Evolutionary conservation across 208 protist genomes (phyloP).

Genomic region (Strigomonas culicis): DNA sequence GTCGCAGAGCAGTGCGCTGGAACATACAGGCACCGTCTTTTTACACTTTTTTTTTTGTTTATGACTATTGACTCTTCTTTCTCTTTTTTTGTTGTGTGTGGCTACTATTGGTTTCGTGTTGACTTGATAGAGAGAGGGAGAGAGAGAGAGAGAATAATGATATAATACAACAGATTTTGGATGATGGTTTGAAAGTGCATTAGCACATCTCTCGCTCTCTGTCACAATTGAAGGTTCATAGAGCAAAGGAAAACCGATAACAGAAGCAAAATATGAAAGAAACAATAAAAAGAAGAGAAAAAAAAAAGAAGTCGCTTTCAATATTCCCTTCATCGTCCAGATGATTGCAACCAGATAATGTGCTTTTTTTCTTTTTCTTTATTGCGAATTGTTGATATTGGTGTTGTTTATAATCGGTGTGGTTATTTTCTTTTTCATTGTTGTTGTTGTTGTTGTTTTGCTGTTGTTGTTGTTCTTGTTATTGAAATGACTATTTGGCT

Average conservation of each 20-base stretch:
- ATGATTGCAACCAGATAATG: no score
- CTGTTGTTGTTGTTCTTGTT: not conserved
- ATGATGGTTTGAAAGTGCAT: not conserved
- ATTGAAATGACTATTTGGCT: not conserved
- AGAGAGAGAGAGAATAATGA: conserved; percentile 6
- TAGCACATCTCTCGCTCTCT: not conserved
- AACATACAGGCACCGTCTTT: no score
- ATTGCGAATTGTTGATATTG: no score
- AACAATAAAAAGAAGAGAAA: not conserved
- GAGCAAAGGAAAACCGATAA: not conserved
- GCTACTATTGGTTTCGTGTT: not conserved
- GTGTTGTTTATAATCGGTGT: not conserved
- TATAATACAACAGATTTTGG: not conserved
- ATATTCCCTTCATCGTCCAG: no score
- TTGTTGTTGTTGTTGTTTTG: not conserved
- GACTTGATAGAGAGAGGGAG: conserved; percentile 1
- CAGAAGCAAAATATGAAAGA: not conserved
- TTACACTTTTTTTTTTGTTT: not conserved
- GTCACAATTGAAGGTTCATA: not conserved
- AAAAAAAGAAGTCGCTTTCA: not conserved
- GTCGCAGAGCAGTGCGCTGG: conserved; percentile 18
- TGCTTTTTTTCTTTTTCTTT: not conserved
- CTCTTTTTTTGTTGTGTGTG: not conserved
- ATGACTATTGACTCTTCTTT: conserved; percentile 1
- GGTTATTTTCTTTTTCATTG: not conserved